Evolutionary conservation across 1,284 basidiomycete species (phyloP).

Genomic region (Ceratobasidium sp.): DNA sequence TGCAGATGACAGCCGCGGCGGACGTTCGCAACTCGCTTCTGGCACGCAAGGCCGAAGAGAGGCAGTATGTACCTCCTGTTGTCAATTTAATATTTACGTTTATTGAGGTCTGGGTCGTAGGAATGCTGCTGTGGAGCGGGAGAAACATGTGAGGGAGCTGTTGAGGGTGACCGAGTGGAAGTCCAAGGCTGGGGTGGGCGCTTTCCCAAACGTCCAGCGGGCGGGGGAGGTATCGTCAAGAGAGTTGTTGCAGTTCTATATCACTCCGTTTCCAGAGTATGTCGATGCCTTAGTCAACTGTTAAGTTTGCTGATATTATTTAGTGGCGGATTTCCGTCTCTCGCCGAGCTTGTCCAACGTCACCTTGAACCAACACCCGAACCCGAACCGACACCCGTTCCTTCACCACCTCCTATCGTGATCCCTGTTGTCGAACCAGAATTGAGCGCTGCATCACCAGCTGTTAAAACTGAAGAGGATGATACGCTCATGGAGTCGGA

Average conservation of each 20-base stretch:
- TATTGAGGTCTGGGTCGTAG: background rate
- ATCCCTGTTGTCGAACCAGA: background rate
- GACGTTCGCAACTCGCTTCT: conserved; percentile 23
- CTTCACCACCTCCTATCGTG: background rate
- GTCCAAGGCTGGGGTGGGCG: conserved; percentile 16
- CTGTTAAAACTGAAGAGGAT: conserved; percentile 28
- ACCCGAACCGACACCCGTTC: background rate
- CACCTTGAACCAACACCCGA: conserved; percentile 1
- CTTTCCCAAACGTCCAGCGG: conserved; percentile 8
- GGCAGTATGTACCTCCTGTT: conserved; percentile 16
- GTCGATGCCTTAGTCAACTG: background rate
- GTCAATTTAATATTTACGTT: background rate
- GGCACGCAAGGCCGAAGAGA: conserved; percentile 16
- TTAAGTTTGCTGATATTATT: conserved; percentile 1
- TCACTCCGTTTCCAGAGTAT: conserved; percentile 16
- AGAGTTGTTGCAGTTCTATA: conserved; percentile 22
- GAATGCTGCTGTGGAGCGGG: background rate
- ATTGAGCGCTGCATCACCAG: conserved; percentile 2
- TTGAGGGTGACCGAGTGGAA: conserved; percentile 26
- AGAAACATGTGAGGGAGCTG: conserved; percentile 15
- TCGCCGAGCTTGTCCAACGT: conserved; percentile 8
- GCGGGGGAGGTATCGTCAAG: conserved; percentile 4
- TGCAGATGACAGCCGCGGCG: conserved; percentile 24
- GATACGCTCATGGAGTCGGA: conserved; percentile 17
- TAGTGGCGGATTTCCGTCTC: conserved; percentile 25